These are phyloP conservation scores for Tausonia pullulans DNA, from an alignment of 1,284 basidiomycete species.

Conservation along the genomic window DNA sequence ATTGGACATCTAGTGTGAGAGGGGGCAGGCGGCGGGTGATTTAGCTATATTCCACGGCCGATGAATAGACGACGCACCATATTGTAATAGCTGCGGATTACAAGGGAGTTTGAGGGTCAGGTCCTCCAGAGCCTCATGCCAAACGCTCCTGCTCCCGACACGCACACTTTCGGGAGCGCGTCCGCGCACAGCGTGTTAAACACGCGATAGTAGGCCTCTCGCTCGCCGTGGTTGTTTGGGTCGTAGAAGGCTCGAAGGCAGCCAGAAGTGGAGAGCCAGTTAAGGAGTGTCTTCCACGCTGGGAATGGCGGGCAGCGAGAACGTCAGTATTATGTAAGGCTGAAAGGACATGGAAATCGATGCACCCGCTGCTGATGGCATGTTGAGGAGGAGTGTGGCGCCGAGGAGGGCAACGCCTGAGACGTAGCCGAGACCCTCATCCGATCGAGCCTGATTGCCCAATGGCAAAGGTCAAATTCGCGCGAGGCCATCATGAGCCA, in stretches of 20 bases:
- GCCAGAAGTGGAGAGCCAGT: slow-evolving; percentile 9
- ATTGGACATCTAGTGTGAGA: not conserved
- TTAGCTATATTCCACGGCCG: no score
- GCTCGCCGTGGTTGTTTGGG: not conserved
- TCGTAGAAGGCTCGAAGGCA: slow-evolving; percentile 14
- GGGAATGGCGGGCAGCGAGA: not conserved
- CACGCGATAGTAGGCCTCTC: slow-evolving; percentile 11
- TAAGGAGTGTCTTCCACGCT: slow-evolving; percentile 13
- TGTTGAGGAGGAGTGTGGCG: slow-evolving; percentile 11
- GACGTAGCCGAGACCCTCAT: slow-evolving; percentile 12
- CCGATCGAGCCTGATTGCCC: slow-evolving; percentile 5
- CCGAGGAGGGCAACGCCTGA: slow-evolving; percentile 11
- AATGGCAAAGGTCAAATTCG: not conserved
- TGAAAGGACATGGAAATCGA: not conserved
- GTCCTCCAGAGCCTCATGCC: no score
- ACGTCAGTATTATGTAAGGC: not conserved
- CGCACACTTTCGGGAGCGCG: no score
- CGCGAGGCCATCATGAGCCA: not conserved
- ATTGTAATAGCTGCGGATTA: no score
- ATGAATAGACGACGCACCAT: no score
- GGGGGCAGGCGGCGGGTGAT: no score
- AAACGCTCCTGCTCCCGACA: no score
- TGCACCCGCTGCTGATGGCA: slow-evolving; percentile 7
- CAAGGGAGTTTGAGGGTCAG: no score
- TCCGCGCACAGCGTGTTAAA: slow-evolving; percentile 10